Evolutionary conservation across 192 early-diverging fungal genomes (phyloP), one percentile per base, ranked within the genome.

Genomic region (Pilaira anomala): DNA sequence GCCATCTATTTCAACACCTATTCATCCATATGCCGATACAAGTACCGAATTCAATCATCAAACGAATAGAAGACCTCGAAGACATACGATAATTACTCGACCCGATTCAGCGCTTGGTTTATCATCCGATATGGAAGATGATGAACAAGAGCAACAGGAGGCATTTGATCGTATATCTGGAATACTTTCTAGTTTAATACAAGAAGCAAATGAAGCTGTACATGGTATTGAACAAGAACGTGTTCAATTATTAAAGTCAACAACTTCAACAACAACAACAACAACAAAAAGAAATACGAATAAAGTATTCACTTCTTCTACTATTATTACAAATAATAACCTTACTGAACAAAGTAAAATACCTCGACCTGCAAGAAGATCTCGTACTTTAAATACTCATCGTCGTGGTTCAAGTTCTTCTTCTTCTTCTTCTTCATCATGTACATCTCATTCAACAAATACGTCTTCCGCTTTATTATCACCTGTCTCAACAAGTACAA

Each of bases 141-240:
- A 65, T 5, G 62, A 52, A 2, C 62, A 66, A 8, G 48, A 65
- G 6, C 60, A 70, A 1, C 62, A 63, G 28, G 58, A 65, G 19
- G 48, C 58, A 8, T 61, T 72, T 18, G 70, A 72, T 22, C 56
- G 70, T 18, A 72, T 72, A 54, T 72, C 70, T 39, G 70, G 60
- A 18, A 72, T 72, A 3, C 45, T 72, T 3, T 66, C 57, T 24
- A 60, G 25, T 53, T 22, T 72, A 12, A 66, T 72, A 19, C 64
- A 72, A 51, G 70, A 72, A 39, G 70, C 70, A 0, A 65, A 66
- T 22, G 60, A 65, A n/a, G 70, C 70, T 26, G 62, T 72, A 4
- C 44, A 69, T 50, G 54, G 55, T 12, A 49, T 58, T 29, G 55
- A 57, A 33, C 21, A 48, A 25, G 50, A 57, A 41, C 33, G 55